These are phyloP conservation scores for Diaporthe amygdali DNA, from an alignment of 2,329 filamentous ascomycete species.

Conservation along the genomic window DNA sequence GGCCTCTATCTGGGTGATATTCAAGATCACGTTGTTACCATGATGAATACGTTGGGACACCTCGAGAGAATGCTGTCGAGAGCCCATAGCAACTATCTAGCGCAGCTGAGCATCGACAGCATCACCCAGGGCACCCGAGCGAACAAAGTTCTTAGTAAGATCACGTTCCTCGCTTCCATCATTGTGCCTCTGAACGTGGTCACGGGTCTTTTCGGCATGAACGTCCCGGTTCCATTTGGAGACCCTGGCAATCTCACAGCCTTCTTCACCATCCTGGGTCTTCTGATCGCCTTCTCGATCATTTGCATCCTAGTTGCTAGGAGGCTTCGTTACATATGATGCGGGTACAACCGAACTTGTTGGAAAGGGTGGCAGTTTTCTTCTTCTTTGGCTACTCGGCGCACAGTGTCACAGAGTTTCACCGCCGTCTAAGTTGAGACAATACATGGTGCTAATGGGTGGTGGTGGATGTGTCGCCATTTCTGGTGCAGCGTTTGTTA, in stretches of 20 bases:
- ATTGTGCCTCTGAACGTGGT: conserved; percentile 96
- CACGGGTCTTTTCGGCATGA: conserved; percentile 88
- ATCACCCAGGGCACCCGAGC: conserved; percentile 86
- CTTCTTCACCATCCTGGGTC: conserved; percentile 57
- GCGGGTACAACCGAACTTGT: background rate
- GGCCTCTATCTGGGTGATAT: conserved; percentile 97
- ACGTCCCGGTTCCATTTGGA: conserved; percentile 74
- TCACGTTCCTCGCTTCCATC: conserved; percentile 91
- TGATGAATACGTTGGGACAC: conserved; percentile 95
- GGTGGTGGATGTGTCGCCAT: conserved; percentile 8
- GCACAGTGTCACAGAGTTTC: background rate
- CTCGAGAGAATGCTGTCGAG: conserved; percentile 98
- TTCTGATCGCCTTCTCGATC: conserved; percentile 59
- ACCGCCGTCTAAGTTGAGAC: background rate
- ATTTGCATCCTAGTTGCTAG: conserved; percentile 53
- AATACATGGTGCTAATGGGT: conserved; percentile 2
- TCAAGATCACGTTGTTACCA: conserved; percentile 98
- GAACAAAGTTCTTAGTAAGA: conserved; percentile 91
- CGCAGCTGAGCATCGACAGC: conserved; percentile 91
- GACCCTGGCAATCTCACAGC: conserved; percentile 56
- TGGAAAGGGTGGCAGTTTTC: background rate
- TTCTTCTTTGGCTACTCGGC: background rate
- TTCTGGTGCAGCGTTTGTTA: background rate
- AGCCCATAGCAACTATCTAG: conserved; percentile 94
- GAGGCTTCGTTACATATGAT: conserved; percentile 49